Percentiles rank a stretch among this genome's conserved stretches.
These are phyloP conservation scores for Thelonectria olida DNA, from an alignment of 2,329 filamentous ascomycete species.

Conservation along the genomic window DNA sequence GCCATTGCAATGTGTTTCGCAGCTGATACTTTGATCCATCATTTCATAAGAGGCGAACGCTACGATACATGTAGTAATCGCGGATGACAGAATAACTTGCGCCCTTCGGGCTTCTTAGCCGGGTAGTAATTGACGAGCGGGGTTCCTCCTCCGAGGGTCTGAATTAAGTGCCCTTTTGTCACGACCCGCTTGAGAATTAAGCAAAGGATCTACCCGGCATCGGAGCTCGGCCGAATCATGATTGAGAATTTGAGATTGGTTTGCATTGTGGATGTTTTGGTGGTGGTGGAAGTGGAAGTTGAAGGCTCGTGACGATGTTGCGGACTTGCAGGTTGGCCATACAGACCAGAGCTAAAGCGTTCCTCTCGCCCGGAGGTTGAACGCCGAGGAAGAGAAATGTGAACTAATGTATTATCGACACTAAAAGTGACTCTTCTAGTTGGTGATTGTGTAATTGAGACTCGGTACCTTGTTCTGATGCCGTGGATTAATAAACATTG, in stretches of 20 bases:
- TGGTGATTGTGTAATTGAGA: background rate
- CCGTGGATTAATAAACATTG: background rate
- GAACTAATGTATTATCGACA: background rate
- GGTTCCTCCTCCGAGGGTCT: constrained; percentile 11
- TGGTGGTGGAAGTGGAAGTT: too few relatives aligned
- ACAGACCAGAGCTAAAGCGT: too few relatives aligned
- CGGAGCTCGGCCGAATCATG: constrained; percentile 11
- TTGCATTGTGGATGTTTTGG: background rate
- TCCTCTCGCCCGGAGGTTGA: background rate
- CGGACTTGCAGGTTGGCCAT: too few relatives aligned
- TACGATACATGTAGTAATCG: constrained; percentile 10
- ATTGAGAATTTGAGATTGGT: background rate
- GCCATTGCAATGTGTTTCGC: background rate
- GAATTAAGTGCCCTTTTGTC: background rate
- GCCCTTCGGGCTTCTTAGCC: constrained; percentile 10
- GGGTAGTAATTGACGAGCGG: constrained; percentile 10
- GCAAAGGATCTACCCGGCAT: constrained; percentile 19
- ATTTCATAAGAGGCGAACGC: background rate
- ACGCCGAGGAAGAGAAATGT: background rate
- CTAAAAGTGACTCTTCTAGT: background rate
- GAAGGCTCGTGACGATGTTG: constrained; percentile 4
- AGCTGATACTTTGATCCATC: background rate
- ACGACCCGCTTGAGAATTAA: background rate
- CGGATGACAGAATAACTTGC: background rate
- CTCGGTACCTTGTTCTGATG: background rate